Conservation (phyloP, 2,329 filamentous ascomycete genomes). For the Epicoccum nigrum region DNA sequence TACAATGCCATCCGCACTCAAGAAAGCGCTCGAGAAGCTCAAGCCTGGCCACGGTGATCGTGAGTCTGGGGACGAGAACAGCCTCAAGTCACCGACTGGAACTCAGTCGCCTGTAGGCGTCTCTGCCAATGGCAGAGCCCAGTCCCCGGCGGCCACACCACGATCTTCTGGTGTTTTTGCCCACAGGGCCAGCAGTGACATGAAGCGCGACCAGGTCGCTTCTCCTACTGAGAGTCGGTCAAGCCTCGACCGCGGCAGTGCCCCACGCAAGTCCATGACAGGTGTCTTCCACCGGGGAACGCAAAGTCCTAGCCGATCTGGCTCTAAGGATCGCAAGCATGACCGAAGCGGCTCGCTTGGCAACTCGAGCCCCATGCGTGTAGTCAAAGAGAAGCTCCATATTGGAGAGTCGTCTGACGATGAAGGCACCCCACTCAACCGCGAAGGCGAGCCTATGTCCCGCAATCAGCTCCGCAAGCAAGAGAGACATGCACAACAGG, state of each 20-base stretch:
- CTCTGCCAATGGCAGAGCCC: conserved; percentile 32
- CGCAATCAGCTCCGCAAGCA: conserved; percentile 58
- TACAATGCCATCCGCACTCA: conserved; percentile 47
- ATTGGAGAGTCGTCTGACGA: conserved; percentile 42
- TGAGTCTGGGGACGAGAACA: conserved; percentile 44
- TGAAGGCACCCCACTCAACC: conserved; percentile 53
- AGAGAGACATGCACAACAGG: conserved; percentile 53
- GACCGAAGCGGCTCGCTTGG: conserved; percentile 33
- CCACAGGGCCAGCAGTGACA: conserved; percentile 41
- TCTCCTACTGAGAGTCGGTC: conserved; percentile 40
- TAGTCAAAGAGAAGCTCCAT: conserved; percentile 50
- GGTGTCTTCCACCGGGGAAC: conserved; percentile 47
- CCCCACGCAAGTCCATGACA: conserved; percentile 34
- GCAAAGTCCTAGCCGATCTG: conserved; percentile 42
- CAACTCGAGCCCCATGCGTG: conserved; percentile 48
- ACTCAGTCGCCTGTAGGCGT: conserved; percentile 30
- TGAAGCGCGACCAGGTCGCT: conserved; percentile 37
- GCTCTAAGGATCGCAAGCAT: conserved; percentile 27
- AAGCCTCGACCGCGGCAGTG: conserved; percentile 35
- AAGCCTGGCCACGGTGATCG: conserved; percentile 45
- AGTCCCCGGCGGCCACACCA: conserved; percentile 35
- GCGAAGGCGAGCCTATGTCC: conserved; percentile 57
- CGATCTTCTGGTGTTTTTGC: conserved; percentile 36
- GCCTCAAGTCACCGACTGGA: conserved; percentile 34
- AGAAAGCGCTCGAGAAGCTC: conserved; percentile 54